Percentiles rank a stretch among this genome's conserved stretches.
phyloP scores from a whole-genome alignment of 2,329 filamentous ascomycete genomes.

The Verticillium dahliae region DNA sequence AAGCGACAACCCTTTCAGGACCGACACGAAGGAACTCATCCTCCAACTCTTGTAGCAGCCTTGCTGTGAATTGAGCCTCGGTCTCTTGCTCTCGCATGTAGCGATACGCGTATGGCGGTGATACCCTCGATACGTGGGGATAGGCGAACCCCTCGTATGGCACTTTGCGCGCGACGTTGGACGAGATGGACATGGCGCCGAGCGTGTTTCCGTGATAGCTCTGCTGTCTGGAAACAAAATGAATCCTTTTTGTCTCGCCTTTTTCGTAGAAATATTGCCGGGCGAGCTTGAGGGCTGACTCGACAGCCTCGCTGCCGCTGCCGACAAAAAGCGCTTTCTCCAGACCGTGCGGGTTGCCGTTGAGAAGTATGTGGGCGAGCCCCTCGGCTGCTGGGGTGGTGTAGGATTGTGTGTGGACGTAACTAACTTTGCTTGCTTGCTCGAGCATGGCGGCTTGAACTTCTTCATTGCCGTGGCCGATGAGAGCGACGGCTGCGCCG shows the following conservation, averaged over 20 bases:
- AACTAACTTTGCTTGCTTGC: conserved; percentile 20
- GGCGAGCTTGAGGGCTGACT: conserved; percentile 40
- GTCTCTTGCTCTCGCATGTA: conserved; percentile 24
- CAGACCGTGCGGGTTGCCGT: conserved; percentile 7
- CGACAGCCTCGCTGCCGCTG: conserved; percentile 28
- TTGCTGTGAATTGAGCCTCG: conserved; percentile 29
- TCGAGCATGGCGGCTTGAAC: conserved; percentile 20
- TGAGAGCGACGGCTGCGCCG: conserved; percentile 25
- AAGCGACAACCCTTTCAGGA: conserved; percentile 37
- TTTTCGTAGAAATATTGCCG: conserved; percentile 39
- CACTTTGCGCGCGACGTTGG: conserved; percentile 16
- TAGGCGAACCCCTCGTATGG: conserved; percentile 19
- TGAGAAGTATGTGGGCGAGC: conserved; percentile 15
- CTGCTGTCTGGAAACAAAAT: conserved; percentile 36
- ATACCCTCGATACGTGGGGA: conserved; percentile 18
- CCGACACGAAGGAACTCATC: conserved; percentile 38
- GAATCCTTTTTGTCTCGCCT: conserved; percentile 25
- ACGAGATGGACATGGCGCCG: conserved; percentile 33
- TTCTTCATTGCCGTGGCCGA: conserved; percentile 21
- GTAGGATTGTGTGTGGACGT: conserved; percentile 19
- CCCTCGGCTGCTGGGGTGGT: conserved; percentile 37
- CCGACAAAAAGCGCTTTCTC: conserved; percentile 12
- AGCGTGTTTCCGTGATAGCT: conserved; percentile 45
- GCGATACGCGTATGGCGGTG: conserved; percentile 38
- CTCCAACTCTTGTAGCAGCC: conserved; percentile 38